A percentile compares a stretch with the other conserved stretches of the same genome.
These are phyloP conservation scores for Cystobasidium slooffiae DNA, from an alignment of 1,284 basidiomycete genomes.

Conservation along the genomic window DNA sequence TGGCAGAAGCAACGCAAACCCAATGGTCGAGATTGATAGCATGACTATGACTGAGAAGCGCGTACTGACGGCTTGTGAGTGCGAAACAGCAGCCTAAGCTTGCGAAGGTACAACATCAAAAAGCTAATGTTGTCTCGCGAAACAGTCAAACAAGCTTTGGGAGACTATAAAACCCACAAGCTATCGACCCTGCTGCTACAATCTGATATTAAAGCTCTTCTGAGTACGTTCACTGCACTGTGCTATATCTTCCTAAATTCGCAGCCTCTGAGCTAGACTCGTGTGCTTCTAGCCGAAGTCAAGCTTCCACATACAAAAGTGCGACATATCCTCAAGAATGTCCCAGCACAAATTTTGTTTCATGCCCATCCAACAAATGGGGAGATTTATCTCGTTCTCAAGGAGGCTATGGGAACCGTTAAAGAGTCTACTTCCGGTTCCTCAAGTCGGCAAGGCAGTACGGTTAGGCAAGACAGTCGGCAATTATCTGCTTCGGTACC, in stretches of 20 bases:
- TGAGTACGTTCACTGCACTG: neutral
- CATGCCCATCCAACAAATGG: conserved; percentile 2
- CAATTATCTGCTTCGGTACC: neutral
- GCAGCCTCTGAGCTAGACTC: neutral
- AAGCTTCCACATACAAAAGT: conserved; percentile 21
- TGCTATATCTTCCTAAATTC: neutral
- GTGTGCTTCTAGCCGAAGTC: neutral
- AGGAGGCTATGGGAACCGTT: neutral
- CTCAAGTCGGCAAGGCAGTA: neutral
- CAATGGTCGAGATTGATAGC: conserved; percentile 3
- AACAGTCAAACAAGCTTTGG: conserved; percentile 18
- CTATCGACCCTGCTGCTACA: conserved; percentile 6
- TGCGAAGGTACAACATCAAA: neutral
- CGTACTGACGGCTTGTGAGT: conserved; percentile 3
- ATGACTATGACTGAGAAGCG: conserved; percentile 21
- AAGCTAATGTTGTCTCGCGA: neutral
- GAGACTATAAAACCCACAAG: conserved; percentile 14
- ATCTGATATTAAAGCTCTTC: neutral
- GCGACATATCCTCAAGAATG: conserved; percentile 14
- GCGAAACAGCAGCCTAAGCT: neutral
- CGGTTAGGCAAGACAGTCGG: neutral
- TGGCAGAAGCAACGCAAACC: conserved; percentile 17
- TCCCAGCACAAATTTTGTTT: neutral
- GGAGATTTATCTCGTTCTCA: neutral
- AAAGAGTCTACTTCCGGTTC: neutral